Evolutionary conservation across 129 eudicot species (phyloP).

Genomic region (Escallonia herrerae): DNA sequence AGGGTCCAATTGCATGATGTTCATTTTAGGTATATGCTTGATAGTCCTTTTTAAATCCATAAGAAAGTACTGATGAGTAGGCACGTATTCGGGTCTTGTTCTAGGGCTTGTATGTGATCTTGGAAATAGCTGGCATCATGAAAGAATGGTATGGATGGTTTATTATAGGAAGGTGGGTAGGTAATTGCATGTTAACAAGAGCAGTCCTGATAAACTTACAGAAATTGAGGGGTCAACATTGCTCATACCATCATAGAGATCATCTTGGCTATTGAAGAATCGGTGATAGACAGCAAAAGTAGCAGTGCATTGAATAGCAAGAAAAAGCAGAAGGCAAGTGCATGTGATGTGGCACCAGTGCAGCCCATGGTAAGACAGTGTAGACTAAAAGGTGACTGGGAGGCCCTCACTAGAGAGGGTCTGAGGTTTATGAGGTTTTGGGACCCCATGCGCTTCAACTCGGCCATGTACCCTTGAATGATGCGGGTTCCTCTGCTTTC

Average conservation of each 20-base stretch:
- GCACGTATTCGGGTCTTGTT: conserved; percentile 22
- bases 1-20: conserved; percentile 43
- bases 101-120: conserved; percentile 36
- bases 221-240: conserved; percentile 16
- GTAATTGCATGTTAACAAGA: conserved; percentile 28
- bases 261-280: conserved; percentile 30
- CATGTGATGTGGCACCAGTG: conserved; percentile 48
- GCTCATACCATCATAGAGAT: conserved; percentile 3
- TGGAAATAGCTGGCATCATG: conserved; percentile 10
- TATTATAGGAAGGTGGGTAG: conserved; percentile 40
- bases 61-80: conserved; percentile 38
- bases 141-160: conserved; percentile 5
- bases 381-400: conserved; percentile 35
- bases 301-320: conserved; percentile 40
- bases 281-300: conserved; percentile 31
- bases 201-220: conserved; percentile 30
- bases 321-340: conserved; percentile 51
- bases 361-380: conserved; percentile 47
- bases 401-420: conserved; percentile 12
- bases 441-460: conserved; percentile 20
- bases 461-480: conserved; percentile 6
- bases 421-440: conserved; percentile 8
- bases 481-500: background rate
- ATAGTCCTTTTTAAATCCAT: conserved; percentile 32
- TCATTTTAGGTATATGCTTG: conserved; percentile 8